These are phyloP conservation scores for Mycena haematopus DNA, from an alignment of 768 basidiomycete genomes.

Conservation along the genomic window DNA sequence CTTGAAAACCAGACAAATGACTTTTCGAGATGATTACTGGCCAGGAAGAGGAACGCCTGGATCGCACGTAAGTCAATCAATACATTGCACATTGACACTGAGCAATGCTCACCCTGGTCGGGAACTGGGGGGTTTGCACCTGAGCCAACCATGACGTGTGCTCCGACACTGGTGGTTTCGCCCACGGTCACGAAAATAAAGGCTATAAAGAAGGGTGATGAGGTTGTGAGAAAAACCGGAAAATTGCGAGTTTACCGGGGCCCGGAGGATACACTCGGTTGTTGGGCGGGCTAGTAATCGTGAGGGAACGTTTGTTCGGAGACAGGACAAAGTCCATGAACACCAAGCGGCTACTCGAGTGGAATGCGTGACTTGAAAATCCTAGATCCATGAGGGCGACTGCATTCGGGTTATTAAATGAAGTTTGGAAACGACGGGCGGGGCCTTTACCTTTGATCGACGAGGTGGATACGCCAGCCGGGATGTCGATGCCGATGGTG, in stretches of 20 bases:
- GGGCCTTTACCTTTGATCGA: slow-evolving; percentile 14
- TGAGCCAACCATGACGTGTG: slow-evolving; percentile 34
- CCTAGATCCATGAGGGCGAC: slow-evolving; percentile 42
- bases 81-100: neutral
- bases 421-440: neutral
- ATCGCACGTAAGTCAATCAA: neutral
- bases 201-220: slow-evolving; percentile 5
- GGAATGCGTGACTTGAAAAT: slow-evolving; percentile 42
- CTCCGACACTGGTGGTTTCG: slow-evolving; percentile 32
- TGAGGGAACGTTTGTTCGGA: slow-evolving; percentile 36
- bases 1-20: neutral
- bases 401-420: slow-evolving; percentile 7
- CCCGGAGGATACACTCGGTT: slow-evolving; percentile 40
- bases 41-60: neutral
- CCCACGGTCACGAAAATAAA: slow-evolving; percentile 38
- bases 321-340: slow-evolving; percentile 38
- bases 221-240: no score
- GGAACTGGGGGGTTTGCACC: slow-evolving; percentile 26
- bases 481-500: slow-evolving; percentile 39
- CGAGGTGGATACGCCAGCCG: slow-evolving; percentile 23
- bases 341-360: slow-evolving; percentile 38
- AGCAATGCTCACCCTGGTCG: slow-evolving; percentile 20
- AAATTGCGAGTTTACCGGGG: slow-evolving; percentile 25
- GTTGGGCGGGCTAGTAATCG: slow-evolving; percentile 42
- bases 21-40: neutral